Percentiles rank a stretch among this genome's conserved stretches.
phyloP scores from a whole-genome alignment of 202 grass and related monocot species.

The Hordeum pubiflorum region DNA sequence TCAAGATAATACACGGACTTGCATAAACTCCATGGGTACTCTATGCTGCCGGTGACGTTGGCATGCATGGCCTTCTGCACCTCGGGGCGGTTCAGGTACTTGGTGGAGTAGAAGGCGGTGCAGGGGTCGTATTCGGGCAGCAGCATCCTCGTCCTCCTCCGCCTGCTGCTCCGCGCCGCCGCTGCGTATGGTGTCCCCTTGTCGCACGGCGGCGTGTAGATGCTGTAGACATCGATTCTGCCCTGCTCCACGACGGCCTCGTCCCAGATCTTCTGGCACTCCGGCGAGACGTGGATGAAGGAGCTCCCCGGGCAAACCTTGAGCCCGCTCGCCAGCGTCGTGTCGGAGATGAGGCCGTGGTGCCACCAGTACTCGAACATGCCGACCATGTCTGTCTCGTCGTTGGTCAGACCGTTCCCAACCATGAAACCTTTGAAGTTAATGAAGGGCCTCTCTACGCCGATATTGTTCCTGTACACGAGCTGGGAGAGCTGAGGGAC shows the following conservation, averaged over 20 bases:
- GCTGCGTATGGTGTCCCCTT: neutral
- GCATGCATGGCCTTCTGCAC: too few species aligned
- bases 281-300: slow-evolving; percentile 28
- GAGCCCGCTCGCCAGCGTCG: slow-evolving; percentile 40
- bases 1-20: too few species aligned
- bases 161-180: neutral
- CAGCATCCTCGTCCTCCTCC: slow-evolving; percentile 21
- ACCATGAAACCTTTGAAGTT: slow-evolving; percentile 87
- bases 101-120: too few species aligned
- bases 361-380: slow-evolving; percentile 76
- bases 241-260: slow-evolving; percentile 38
- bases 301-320: slow-evolving; percentile 28
- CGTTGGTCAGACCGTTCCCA: neutral
- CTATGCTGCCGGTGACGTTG: too few species aligned
- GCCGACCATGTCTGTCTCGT: slow-evolving; percentile 50
- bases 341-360: slow-evolving; percentile 72
- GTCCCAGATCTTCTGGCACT: slow-evolving; percentile 22
- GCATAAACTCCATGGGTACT: too few species aligned
- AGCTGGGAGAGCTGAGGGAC: slow-evolving; percentile 65
- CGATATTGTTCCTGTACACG: slow-evolving; percentile 47
- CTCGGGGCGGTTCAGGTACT: too few species aligned
- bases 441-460: slow-evolving; percentile 32
- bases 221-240: slow-evolving; percentile 64
- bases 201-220: slow-evolving; percentile 73
- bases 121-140: neutral